These are phyloP conservation scores for Ophiostoma sp. DNA, from an alignment of 2,329 filamentous ascomycete genomes.

Conservation along the genomic window DNA sequence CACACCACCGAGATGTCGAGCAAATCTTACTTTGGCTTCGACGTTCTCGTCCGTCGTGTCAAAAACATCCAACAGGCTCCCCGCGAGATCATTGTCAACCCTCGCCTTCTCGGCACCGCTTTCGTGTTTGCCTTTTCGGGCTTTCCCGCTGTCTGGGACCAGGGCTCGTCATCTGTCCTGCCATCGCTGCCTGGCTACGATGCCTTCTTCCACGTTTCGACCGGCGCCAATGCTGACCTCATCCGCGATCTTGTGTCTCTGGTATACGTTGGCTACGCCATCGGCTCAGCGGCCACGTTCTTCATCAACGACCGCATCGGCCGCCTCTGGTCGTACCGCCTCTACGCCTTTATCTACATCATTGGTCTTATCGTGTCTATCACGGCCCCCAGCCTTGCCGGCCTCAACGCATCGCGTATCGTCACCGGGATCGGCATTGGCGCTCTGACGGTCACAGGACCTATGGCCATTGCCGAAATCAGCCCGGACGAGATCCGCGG, in stretches of 20 bases:
- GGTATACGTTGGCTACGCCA: slow-evolving; percentile 25
- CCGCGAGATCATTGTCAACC: neutral
- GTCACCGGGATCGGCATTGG: slow-evolving; percentile 41
- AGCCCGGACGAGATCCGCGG: slow-evolving; percentile 49
- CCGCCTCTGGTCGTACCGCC: slow-evolving; percentile 43
- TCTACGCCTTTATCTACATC: slow-evolving; percentile 47
- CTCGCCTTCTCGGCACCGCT: neutral
- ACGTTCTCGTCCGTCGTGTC: slow-evolving; percentile 2
- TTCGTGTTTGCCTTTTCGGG: slow-evolving; percentile 14
- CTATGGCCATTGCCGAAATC: slow-evolving; percentile 49
- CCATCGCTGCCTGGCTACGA: slow-evolving; percentile 28
- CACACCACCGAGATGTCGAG: neutral
- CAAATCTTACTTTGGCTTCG: neutral
- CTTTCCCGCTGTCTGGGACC: slow-evolving; percentile 25
- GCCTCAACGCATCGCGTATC: slow-evolving; percentile 43
- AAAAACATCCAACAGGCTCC: neutral
- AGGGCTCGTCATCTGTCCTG: slow-evolving; percentile 26
- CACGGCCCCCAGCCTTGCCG: slow-evolving; percentile 25
- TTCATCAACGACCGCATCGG: slow-evolving; percentile 44
- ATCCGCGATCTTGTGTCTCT: slow-evolving; percentile 28
- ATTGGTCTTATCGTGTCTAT: slow-evolving; percentile 45
- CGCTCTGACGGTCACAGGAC: slow-evolving; percentile 46
- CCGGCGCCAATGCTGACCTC: slow-evolving; percentile 27
- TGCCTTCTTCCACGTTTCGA: slow-evolving; percentile 24
- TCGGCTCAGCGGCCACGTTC: slow-evolving; percentile 21